These are phyloP conservation scores for Nemania abortiva DNA, from an alignment of 2,329 filamentous ascomycete genomes.

Conservation along the genomic window DNA sequence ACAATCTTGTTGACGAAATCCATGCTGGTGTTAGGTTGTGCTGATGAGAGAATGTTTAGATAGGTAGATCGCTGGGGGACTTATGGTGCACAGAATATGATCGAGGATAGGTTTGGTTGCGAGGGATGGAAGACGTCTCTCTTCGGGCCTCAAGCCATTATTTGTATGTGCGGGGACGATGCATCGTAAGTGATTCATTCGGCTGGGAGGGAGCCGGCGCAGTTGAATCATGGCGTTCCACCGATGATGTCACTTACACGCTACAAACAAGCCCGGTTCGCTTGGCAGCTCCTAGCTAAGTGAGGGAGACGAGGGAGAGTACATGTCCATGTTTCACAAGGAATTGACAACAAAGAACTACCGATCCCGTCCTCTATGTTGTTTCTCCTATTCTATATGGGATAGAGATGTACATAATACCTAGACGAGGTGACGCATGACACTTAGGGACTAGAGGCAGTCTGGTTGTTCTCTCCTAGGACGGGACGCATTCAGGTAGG, in stretches of 20 bases:
- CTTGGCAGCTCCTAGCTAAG: background rate
- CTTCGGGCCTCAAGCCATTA: background rate
- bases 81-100: background rate
- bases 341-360: background rate
- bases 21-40: slow-evolving; percentile 57
- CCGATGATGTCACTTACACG: slow-evolving; percentile 6
- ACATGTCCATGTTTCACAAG: background rate
- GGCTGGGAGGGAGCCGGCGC: background rate
- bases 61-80: background rate
- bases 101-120: background rate
- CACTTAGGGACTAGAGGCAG: too few relatives aligned
- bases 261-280: background rate
- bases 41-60: background rate
- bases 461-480: too few relatives aligned
- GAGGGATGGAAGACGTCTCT: background rate
- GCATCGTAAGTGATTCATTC: background rate
- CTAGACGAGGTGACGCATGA: too few relatives aligned
- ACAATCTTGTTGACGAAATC: slow-evolving; percentile 67
- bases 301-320: background rate
- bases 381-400: too few relatives aligned
- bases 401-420: too few relatives aligned
- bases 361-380: too few relatives aligned
- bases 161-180: background rate
- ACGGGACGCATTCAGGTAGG: too few relatives aligned
- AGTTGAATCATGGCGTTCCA: slow-evolving; percentile 1